Evolutionary conservation across 495 filamentous ascomycete species (phyloP).

Genomic region (Xylaria palmicola): DNA sequence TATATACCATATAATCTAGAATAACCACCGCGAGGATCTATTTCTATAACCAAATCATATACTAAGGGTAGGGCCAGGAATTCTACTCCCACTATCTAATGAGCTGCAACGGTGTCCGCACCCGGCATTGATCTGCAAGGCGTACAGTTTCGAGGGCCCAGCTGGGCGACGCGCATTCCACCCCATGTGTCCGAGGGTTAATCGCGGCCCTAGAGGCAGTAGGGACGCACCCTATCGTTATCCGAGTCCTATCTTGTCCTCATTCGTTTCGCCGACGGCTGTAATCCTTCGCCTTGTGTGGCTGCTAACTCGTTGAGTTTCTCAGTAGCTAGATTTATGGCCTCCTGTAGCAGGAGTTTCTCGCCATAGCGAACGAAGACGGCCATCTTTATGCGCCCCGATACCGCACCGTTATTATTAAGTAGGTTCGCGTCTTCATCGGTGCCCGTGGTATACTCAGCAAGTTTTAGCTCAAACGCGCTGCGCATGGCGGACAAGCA

Average conservation of each 20-base stretch:
- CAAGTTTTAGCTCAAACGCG: slow-evolving; percentile 43
- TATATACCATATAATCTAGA: no score
- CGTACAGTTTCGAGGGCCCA: no score
- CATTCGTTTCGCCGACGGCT: slow-evolving; percentile 41
- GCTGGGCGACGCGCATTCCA: no score
- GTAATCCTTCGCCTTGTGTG: slow-evolving; percentile 30
- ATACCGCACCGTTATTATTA: slow-evolving; percentile 23
- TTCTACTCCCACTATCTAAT: no score
- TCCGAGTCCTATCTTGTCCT: slow-evolving; percentile 30
- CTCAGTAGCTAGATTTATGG: slow-evolving; percentile 36
- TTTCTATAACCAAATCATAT: no score
- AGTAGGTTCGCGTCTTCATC: slow-evolving; percentile 62
- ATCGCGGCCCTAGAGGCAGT: no score
- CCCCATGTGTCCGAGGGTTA: no score
- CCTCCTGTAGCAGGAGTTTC: slow-evolving; percentile 64
- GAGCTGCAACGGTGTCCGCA: no score
- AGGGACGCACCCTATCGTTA: not conserved
- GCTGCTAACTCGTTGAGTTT: slow-evolving; percentile 32
- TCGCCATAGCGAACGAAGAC: slow-evolving; percentile 77
- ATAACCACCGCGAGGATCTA: no score
- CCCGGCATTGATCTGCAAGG: no score
- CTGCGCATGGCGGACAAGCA: slow-evolving; percentile 38
- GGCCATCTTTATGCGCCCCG: slow-evolving; percentile 61
- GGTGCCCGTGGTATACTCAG: slow-evolving; percentile 62
- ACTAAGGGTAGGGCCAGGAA: no score